Percentiles rank a stretch among this genome's conserved stretches.
Conservation (phyloP, 768 basidiomycete genomes). For the Saitozyma podzolica region DNA sequence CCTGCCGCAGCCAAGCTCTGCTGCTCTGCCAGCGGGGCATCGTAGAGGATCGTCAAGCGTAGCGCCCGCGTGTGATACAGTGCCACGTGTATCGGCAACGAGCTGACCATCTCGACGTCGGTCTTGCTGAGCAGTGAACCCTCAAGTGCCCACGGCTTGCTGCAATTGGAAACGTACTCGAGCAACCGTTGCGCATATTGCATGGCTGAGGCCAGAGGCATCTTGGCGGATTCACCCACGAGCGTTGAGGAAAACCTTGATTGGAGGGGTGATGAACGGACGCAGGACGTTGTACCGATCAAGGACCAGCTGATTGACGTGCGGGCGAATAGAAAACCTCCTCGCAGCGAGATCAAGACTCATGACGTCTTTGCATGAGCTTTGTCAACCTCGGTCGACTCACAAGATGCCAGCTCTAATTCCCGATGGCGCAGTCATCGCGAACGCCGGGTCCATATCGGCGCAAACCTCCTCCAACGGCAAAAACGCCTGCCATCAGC, state of each 20-base stretch:
- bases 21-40: constrained; percentile 20
- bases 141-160: constrained; percentile 11
- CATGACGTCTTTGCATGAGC: constrained; percentile 12
- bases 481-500: constrained; percentile 17
- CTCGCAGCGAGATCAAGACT: constrained; percentile 16
- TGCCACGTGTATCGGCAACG: constrained; percentile 8
- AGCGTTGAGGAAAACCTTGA: constrained; percentile 10
- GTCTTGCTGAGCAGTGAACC: constrained; percentile 5
- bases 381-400: background rate
- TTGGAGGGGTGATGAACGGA: constrained; percentile 1
- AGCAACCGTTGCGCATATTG: no score
- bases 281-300: constrained; percentile 8
- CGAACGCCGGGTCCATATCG: constrained; percentile 10
- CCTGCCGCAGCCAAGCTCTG: background rate
- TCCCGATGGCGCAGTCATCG: constrained; percentile 12
- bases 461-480: constrained; percentile 8
- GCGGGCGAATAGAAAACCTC: constrained; percentile 8
- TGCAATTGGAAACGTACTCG: no score
- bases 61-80: constrained; percentile 8
- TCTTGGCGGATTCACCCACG: constrained; percentile 6
- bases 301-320: background rate
- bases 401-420: constrained; percentile 22
- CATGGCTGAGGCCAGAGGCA: no score
- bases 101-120: constrained; percentile 5
- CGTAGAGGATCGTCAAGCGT: constrained; percentile 23